Base-by-base conservation (phyloP, 2,329 filamentous ascomycete genomes). In the Colletotrichum tanaceti region DNA sequence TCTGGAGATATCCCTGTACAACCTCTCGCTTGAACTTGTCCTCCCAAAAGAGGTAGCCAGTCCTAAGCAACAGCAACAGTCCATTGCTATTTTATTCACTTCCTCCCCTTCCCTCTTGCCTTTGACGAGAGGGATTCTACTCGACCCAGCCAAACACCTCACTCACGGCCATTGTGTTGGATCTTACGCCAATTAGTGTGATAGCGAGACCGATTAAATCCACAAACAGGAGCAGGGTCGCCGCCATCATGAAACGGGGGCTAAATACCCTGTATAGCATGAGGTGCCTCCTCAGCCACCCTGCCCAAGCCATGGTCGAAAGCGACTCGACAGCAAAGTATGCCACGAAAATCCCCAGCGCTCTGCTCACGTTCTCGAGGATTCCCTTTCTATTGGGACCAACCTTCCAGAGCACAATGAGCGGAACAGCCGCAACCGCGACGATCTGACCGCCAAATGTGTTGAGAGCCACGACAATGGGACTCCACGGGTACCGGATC, bases 261-360 rank as follows among this genome's bases (percentile, higher is more conserved):
- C 87, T 91, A 76, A 99, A 99, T 50, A 99, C 93, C 49, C 96
- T 87, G 81, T 96, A 99, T 38, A 99, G 86, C 96, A 99, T 99
- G 71, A 99, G 85, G 82, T 99, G 96, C 59, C 96, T 86, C 62
- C 96, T 86, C 75, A 99, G 81, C 81, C 93, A 90, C 1, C 93
- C 94, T 0, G 95, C 93, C 91, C 95, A 98, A 78, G 92, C 89
- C 74, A 96, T 97, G 5, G 94, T 97, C 0, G 93, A 93, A 24
- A 97, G 80, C 35, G 91, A 91, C 76, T 98, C 87, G 10, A 92
- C 91, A 5, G 93, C 93, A 76, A 94, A 96, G 77, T 95, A 97
- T 1, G 91, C 83, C 6, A 95, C 80, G 75, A 97, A 94, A 32
- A 90, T 91, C 18, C 88, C 91, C 61, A 94, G 83, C 0, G 90